These are phyloP conservation scores for Auricularia auricula-judae DNA, from an alignment of 768 basidiomycete genomes.

Conservation along the genomic window DNA sequence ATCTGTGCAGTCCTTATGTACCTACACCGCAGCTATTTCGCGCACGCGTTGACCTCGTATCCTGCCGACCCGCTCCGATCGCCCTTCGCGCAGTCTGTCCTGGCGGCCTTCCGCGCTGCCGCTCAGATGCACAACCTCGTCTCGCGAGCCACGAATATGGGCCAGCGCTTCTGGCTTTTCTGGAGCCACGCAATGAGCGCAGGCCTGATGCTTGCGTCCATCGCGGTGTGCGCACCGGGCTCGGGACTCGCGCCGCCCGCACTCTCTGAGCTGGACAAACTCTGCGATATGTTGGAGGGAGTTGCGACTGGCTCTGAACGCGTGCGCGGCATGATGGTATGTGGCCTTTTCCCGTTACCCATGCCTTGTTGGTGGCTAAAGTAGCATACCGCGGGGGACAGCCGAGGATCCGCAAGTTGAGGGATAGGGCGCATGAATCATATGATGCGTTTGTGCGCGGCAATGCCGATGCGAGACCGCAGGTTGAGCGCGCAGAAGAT, in stretches of 20 bases:
- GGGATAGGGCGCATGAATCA: not conserved
- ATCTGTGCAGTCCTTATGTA: slow-evolving; percentile 45
- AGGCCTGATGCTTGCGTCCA: slow-evolving; percentile 65
- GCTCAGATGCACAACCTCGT: slow-evolving; percentile 44
- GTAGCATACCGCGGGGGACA: not conserved
- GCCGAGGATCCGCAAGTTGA: not conserved
- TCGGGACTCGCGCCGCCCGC: slow-evolving; percentile 66
- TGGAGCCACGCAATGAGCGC: slow-evolving; percentile 46
- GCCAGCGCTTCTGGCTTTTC: slow-evolving; percentile 58
- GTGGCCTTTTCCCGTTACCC: too few relatives aligned
- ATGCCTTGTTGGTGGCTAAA: too few relatives aligned
- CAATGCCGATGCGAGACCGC: not conserved
- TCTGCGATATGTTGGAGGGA: slow-evolving; percentile 51
- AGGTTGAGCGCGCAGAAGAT: not conserved
- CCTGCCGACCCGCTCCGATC: slow-evolving; percentile 59
- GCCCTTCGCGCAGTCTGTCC: slow-evolving; percentile 53
- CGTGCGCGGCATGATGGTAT: too few relatives aligned
- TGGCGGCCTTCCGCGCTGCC: slow-evolving; percentile 57
- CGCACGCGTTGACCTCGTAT: slow-evolving; percentile 54
- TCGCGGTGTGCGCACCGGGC: slow-evolving; percentile 64
- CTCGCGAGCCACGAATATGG: slow-evolving; percentile 38
- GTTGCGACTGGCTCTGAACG: slow-evolving; percentile 33
- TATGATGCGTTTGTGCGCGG: not conserved
- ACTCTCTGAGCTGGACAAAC: slow-evolving; percentile 48
- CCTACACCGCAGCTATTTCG: slow-evolving; percentile 67